Base-by-base conservation (phyloP, 2,329 filamentous ascomycete genomes). In the Fusarium secorum region DNA sequence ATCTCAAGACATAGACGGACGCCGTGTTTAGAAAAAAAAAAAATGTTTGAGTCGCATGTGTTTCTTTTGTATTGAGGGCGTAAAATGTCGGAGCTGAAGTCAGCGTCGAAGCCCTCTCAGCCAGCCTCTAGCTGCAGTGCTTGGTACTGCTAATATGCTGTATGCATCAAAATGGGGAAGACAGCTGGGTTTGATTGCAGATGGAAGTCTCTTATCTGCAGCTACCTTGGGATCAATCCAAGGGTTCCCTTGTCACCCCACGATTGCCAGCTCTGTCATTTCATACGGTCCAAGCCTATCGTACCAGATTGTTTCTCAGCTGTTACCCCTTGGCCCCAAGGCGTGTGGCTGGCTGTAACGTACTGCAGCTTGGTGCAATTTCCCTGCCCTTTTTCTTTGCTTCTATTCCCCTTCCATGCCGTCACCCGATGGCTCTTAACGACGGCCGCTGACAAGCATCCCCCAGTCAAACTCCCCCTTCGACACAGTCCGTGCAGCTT, bases 401-500 rank as follows among this genome's bases (percentile, higher is more conserved):
- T 76, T 68, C 69, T 68, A 73, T 73, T 64, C 63, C 65, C 56
- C 46, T 75, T 71, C 67, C 60, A 74, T 74, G 57, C 51, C 55
- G 49, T 71, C 64, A 65, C 58, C 68, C 58, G 58, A 61, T 57
- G 32, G 44, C 45, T 71, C 28, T 71, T 45, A 65, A 60, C 55
- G 58, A 66, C 70, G 67, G 68, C 65, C 70, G 74, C 70, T 76
- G 67, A 77, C 73, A 68, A 67, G 74, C 69, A 75, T 70, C 67
- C 75, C 32, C 61, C 78, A 91, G 89, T 77, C 85, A 88, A 82
- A 90, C 89, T 59, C 80, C 86, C 73, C 85, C 87, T 70, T 85
- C 87, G 55, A 86, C 90, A 69, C 85, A 86, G 70, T 91, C 91
- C 46, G 93, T 98, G 72, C 90, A 93, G 77, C 87, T 98, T 48